These are phyloP conservation scores for Verticillium nonalfalfae DNA, from an alignment of 2,329 filamentous ascomycete genomes.

Conservation along the genomic window DNA sequence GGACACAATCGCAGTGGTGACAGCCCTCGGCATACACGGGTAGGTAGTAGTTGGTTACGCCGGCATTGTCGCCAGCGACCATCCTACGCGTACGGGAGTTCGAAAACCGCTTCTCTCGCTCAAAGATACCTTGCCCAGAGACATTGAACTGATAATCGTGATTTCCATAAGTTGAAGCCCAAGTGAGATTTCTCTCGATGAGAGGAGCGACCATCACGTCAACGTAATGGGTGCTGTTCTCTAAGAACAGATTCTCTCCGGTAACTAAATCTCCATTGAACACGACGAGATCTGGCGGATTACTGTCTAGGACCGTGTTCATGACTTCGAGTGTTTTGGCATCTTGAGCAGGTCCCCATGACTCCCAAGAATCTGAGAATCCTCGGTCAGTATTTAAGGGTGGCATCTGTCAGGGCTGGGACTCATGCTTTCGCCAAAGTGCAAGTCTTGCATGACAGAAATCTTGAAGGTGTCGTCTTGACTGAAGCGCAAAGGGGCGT, in stretches of 20 bases:
- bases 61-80: constrained; percentile 25
- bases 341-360: constrained; percentile 30
- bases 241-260: constrained; percentile 37
- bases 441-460: constrained; percentile 11
- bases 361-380: constrained; percentile 17
- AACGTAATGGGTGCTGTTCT: constrained; percentile 39
- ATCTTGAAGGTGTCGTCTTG: constrained; percentile 11
- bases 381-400: neutral
- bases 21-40: constrained; percentile 32
- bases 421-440: constrained; percentile 13
- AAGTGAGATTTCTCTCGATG: constrained; percentile 35
- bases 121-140: constrained; percentile 33
- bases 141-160: constrained; percentile 53
- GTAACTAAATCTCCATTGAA: constrained; percentile 53
- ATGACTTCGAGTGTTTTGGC: constrained; percentile 26
- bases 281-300: constrained; percentile 35
- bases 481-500: neutral
- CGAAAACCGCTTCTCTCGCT: constrained; percentile 27
- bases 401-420: neutral
- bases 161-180: constrained; percentile 56
- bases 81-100: constrained; percentile 32
- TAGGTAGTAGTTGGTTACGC: constrained; percentile 40
- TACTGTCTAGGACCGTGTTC: constrained; percentile 21
- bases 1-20: constrained; percentile 20
- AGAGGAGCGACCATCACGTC: constrained; percentile 42